Conservation (phyloP, 2,329 filamentous ascomycete genomes). For the Pseudophaeomoniella oleicola region DNA sequence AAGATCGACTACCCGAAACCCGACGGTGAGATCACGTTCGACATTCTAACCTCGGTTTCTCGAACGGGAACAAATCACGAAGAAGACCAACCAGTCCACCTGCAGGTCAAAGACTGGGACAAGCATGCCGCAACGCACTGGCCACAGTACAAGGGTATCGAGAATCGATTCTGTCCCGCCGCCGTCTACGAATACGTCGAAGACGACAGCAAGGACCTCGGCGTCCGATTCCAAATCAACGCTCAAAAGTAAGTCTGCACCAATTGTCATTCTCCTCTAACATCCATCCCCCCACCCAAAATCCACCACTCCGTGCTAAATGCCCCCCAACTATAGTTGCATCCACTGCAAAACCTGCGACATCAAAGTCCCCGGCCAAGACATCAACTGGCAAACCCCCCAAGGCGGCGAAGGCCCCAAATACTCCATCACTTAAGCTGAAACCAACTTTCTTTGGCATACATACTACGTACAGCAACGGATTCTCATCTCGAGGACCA, state of each 20-base stretch:
- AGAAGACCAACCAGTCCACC: conserved; percentile 91
- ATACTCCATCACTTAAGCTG: conserved; percentile 44
- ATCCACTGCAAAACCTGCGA: conserved; percentile 99
- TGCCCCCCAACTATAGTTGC: no score
- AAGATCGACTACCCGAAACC: conserved; percentile 97
- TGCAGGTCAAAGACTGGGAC: conserved; percentile 93
- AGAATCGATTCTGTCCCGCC: conserved; percentile 93
- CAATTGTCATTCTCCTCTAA: conserved; percentile 1
- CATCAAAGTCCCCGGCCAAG: conserved; percentile 92
- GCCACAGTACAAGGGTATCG: conserved; percentile 78
- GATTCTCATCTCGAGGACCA: no score
- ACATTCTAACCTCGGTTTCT: conserved; percentile 89
- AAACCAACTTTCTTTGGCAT: no score
- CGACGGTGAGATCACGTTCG: conserved; percentile 86
- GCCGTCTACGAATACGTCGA: conserved; percentile 98
- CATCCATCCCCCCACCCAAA: not conserved
- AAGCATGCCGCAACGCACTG: conserved; percentile 70
- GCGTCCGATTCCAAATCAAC: conserved; percentile 95
- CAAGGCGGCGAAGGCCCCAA: conserved; percentile 71
- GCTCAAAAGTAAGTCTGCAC: conserved; percentile 74
- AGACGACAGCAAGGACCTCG: conserved; percentile 70
- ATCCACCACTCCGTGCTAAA: no score
- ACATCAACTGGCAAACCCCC: conserved; percentile 94
- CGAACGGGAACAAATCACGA: conserved; percentile 96
- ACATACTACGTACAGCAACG: no score